Evolutionary conservation across 2,329 filamentous ascomycete genomes (phyloP).

Genomic region (Coniochaeta pulveracea): DNA sequence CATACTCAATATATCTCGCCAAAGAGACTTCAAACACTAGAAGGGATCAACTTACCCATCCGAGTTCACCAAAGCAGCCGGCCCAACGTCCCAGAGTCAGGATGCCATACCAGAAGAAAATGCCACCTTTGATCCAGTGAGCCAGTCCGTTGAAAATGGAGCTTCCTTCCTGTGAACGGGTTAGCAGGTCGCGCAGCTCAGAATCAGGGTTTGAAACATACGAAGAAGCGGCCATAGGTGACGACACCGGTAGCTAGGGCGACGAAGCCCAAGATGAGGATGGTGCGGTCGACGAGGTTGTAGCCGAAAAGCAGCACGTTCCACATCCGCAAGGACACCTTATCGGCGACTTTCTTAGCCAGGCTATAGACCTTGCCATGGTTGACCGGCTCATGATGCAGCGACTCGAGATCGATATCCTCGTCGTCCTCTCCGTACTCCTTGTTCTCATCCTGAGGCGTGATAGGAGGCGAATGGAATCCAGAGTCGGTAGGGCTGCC

Average conservation of each 20-base stretch:
- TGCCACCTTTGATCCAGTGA: conserved; percentile 87
- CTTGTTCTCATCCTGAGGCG: conserved; percentile 24
- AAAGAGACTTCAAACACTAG: not conserved
- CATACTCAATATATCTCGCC: too few relatives aligned
- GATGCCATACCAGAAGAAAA: conserved; percentile 90
- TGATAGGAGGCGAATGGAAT: conserved; percentile 31
- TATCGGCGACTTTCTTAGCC: conserved; percentile 37
- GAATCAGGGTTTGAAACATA: conserved; percentile 32
- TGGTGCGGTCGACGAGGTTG: conserved; percentile 60
- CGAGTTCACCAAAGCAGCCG: conserved; percentile 79
- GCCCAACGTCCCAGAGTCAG: conserved; percentile 82
- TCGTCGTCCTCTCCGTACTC: conserved; percentile 36
- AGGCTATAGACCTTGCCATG: conserved; percentile 28
- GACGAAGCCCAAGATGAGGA: conserved; percentile 68
- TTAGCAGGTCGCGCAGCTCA: conserved; percentile 8
- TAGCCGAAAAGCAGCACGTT: conserved; percentile 49
- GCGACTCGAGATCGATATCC: conserved; percentile 30
- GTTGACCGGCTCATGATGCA: not conserved
- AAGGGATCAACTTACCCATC: conserved; percentile 49
- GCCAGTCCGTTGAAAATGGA: conserved; percentile 76
- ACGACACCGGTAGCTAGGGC: conserved; percentile 61
- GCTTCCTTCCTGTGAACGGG: conserved; percentile 42
- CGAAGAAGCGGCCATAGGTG: conserved; percentile 74
- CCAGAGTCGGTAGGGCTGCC: conserved; percentile 50
- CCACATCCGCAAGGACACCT: conserved; percentile 46